Base-by-base conservation (phyloP, 2,329 filamentous ascomycete genomes). In the Trichoderma afroharzianum region DNA sequence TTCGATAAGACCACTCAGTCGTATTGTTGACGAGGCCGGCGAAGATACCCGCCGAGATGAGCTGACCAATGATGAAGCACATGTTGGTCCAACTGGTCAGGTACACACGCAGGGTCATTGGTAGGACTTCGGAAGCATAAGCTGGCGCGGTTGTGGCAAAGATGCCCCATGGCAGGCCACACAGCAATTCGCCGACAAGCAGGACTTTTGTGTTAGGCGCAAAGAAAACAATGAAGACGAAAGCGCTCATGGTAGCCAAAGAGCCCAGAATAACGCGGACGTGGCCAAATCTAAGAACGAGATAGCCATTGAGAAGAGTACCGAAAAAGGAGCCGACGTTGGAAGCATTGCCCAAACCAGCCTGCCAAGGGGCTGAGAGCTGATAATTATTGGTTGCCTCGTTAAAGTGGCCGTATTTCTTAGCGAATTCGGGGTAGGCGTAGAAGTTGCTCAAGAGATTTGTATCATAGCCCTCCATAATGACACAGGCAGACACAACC, bases 291-390 rank as follows among this genome's bases (percentile, higher is more conserved):
- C 87, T 81, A 0, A 83, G 83, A 72, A 79, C 78, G n/a, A 81
- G 79, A 58, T 84, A 83, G 0, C 85, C 85, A 82, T 4, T 80
- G 77, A 43, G 85, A 80, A 15, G 84, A 3, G 85, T 80, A 1
- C 86, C 87, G 3, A 88, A 69, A 24, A 88, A 85, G 15, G 82
- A 80, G 4, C 86, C 86, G 9, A 84, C 81, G 18, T 80, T 77
- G 0, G 82, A 79, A 1, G 81, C 85, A 33, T 85, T 85, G 30
- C 79, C 78, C 0, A 88, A 76, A 0, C 81, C 85, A 3, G 85
- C 81, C 74, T 88, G 85, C 87, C 87, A 88, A 0, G 82, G 74
- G 0, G 84, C 82, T 0, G 83, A 79, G 30, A 88, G 78, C 72
- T 87, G 78, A 64, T 80, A 79, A 33, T 67, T 72, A 1, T 33